Evolutionary conservation across 805 yeast species (phyloP), one percentile per base, ranked within the genome.

Genomic region (Kodamaea hsintzibuensis): DNA sequence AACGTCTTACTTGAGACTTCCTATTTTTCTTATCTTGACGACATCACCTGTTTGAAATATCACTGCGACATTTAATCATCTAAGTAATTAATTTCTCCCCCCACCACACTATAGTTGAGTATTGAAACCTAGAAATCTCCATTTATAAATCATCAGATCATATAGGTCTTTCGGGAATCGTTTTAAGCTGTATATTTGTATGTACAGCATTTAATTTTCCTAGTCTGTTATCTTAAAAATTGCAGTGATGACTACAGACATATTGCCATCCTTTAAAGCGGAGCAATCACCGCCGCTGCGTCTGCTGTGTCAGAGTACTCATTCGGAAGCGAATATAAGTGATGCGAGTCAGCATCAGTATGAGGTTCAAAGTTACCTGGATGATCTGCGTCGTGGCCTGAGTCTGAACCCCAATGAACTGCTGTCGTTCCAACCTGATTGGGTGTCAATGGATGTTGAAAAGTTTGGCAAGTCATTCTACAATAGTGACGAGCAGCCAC

Each of bases 391-490:
- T 27, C 33, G 39, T 22, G 46, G 40, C 19, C 45, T 48, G 51
- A 48, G 40, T 14, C 45, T 48, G 51, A 48, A 48, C 40, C 44
- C 33, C 51, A 48, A 33, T 13, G 51, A 48, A 7, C 42, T 30
- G 35, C 35, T 30, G 40, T 48, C 51, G 7, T 33, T 48, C 30
- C 51, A 65, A 49, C 72, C 69, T 2, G 82, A 78, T 50, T 81
- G 85, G 85, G 82, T 78, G 25, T 73, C 78, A 42, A 78, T 81
- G 79, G 82, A 79, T 50, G 61, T 77, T 17, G 74, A 69, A 22
- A 78, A 74, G 44, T 65, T 80, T 51, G 80, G 81, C 8, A 72
- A 70, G 52, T 79, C 83, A 13, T 68, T 80, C 47, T 80, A 77
- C 60, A 73, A 71, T 48, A 54, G 58, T 19, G 74, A 70, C 14